Conservation (phyloP, 164 flowering plant species). For the Paratinospora sagittata region DNA sequence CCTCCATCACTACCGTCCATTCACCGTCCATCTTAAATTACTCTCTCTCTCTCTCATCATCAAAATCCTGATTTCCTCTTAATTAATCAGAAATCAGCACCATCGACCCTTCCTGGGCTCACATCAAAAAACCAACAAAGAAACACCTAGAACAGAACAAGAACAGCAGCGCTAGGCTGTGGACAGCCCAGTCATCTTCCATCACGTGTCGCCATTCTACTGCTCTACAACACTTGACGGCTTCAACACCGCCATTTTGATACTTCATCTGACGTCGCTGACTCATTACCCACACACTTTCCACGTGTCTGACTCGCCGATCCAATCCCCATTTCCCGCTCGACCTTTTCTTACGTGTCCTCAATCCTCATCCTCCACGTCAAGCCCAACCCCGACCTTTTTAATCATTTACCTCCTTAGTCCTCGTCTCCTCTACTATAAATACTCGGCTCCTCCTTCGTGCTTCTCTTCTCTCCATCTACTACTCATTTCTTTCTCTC, state of each 20-base stretch:
- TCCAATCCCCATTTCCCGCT: neutral
- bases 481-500: neutral
- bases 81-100: no score
- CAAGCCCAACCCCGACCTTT: neutral
- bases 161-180: neutral
- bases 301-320: conserved; percentile 13
- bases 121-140: neutral
- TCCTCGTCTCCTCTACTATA: neutral
- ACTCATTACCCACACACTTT: neutral
- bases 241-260: neutral
- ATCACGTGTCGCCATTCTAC: neutral
- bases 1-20: neutral
- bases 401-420: neutral
- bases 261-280: neutral
- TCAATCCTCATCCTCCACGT: conserved; percentile 1
- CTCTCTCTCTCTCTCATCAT: neutral
- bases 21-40: neutral
- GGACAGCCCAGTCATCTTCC: neutral
- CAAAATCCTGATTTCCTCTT: neutral
- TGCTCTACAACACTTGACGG: neutral
- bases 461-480: neutral
- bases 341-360: neutral
- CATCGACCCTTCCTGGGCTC: neutral
- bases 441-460: neutral
- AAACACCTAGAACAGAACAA: neutral